phyloP scores from a whole-genome alignment of 129 eudicot genomes.

The Sambucus nigra region DNA sequence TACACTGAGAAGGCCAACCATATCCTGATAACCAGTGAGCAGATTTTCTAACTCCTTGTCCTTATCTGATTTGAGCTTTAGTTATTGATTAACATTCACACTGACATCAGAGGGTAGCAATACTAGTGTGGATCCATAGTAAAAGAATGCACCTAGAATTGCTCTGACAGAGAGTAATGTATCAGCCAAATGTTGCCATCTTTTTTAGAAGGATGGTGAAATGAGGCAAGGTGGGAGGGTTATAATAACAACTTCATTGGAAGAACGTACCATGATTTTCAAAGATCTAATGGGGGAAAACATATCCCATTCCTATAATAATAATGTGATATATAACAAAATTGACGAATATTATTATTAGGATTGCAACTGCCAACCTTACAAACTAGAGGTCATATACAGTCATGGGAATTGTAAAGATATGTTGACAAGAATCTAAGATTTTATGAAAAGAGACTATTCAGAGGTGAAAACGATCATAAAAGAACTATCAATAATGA shows the following conservation, averaged over 20 bases:
- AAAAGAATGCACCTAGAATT: constrained; percentile 62
- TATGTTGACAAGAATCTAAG: neutral
- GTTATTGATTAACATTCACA: constrained; percentile 5
- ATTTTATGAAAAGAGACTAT: neutral
- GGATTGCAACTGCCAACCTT: constrained; percentile 2
- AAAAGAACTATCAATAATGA: neutral
- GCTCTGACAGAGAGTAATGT: constrained; percentile 82
- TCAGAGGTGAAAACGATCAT: neutral
- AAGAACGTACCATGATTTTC: constrained; percentile 63
- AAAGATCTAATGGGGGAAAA: constrained; percentile 77
- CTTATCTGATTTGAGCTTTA: constrained; percentile 49
- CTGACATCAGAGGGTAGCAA: neutral
- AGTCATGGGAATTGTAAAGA: neutral
- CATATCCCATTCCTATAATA: constrained; percentile 83
- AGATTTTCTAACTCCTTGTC: constrained; percentile 93
- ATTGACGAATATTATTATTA: neutral
- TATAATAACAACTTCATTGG: constrained; percentile 79
- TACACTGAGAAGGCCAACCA: constrained; percentile 88
- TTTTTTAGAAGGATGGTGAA: constrained; percentile 61
- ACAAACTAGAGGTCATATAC: constrained; percentile 1
- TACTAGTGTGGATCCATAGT: constrained; percentile 1
- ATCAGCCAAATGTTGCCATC: constrained; percentile 98
- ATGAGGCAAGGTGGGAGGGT: constrained; percentile 77
- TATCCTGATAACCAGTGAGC: constrained; percentile 90
- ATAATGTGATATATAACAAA: neutral